These are phyloP conservation scores for Aspergillus melleus DNA, from an alignment of 2,329 filamentous ascomycete species.

Conservation along the genomic window DNA sequence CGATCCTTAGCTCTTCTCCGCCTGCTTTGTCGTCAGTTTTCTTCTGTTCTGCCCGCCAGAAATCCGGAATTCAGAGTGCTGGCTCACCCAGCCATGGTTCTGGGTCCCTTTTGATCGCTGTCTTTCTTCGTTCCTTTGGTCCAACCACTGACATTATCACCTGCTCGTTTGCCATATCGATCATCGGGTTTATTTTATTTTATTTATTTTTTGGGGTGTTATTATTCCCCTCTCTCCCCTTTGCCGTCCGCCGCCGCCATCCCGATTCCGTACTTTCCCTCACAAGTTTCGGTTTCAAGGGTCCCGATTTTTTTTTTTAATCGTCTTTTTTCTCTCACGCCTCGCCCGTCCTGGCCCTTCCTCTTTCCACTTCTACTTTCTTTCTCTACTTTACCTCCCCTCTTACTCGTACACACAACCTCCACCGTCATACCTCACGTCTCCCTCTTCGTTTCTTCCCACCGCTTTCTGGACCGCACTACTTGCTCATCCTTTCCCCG, in stretches of 20 bases:
- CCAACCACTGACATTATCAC: background rate
- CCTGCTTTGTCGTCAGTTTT: slow-evolving; percentile 2
- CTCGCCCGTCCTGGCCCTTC: background rate
- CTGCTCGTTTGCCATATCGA: background rate
- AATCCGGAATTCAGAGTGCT: slow-evolving; percentile 2
- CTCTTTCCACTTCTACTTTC: background rate
- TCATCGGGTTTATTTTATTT: background rate
- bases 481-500: slow-evolving; percentile 3
- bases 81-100: slow-evolving; percentile 6
- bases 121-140: slow-evolving; percentile 7
- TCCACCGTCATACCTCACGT: background rate
- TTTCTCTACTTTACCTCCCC: slow-evolving; percentile 5
- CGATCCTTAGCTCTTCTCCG: slow-evolving; percentile 8
- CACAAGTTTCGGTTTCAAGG: slow-evolving; percentile 4
- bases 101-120: slow-evolving; percentile 9
- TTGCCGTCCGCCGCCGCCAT: slow-evolving; percentile 5
- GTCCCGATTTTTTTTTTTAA: slow-evolving; percentile 5
- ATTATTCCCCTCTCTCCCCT: background rate
- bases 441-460: background rate
- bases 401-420: background rate
- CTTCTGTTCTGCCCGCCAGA: background rate
- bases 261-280: slow-evolving; percentile 5
- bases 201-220: background rate
- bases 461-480: background rate
- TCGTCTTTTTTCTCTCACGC: background rate